A percentile compares a stretch with the other conserved stretches of the same genome.
phyloP scores from a whole-genome alignment of 495 filamentous ascomycete genomes.

The Schizothecium vesticola region DNA sequence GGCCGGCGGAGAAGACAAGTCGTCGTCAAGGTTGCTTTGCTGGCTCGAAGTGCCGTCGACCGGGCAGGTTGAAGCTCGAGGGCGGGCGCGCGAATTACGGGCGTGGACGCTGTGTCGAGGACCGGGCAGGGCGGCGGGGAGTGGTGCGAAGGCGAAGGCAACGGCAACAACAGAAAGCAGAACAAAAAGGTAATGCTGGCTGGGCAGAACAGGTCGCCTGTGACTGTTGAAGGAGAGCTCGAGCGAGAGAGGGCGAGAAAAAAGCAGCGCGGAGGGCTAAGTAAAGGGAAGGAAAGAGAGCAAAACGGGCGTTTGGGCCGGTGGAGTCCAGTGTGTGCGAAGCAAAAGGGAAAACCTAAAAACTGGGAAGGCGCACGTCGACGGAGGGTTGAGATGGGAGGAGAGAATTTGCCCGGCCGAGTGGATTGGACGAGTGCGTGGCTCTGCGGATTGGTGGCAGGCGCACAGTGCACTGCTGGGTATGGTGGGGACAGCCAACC shows the following conservation, averaged over 20 bases:
- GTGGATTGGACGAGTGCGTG: slow-evolving; percentile 3
- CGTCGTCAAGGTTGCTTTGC: background rate
- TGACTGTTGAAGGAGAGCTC: slow-evolving; percentile 15
- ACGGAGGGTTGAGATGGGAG: slow-evolving; percentile 12
- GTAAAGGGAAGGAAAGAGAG: slow-evolving; percentile 17
- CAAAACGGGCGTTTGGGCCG: slow-evolving; percentile 8
- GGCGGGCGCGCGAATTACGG: slow-evolving; percentile 15
- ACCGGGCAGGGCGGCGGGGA: slow-evolving; percentile 6
- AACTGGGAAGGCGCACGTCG: slow-evolving; percentile 21
- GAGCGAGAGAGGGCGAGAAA: slow-evolving; percentile 12
- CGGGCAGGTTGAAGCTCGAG: background rate
- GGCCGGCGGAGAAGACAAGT: slow-evolving; percentile 7
- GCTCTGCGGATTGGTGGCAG: slow-evolving; percentile 26
- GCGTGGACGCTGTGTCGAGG: background rate
- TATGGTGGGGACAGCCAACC: slow-evolving; percentile 10
- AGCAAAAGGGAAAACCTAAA: slow-evolving; percentile 21
- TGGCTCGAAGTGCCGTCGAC: background rate
- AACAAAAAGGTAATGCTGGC: slow-evolving; percentile 22
- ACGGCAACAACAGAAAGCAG: slow-evolving; percentile 20
- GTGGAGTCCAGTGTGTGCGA: slow-evolving; percentile 17
- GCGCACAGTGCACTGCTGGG: slow-evolving; percentile 24
- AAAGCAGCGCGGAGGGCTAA: slow-evolving; percentile 13
- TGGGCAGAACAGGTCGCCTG: background rate
- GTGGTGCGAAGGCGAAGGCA: slow-evolving; percentile 37
- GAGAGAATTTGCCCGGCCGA: slow-evolving; percentile 25